Conservation (phyloP, 441 rosid species). For the Populus hybrid region DNA sequence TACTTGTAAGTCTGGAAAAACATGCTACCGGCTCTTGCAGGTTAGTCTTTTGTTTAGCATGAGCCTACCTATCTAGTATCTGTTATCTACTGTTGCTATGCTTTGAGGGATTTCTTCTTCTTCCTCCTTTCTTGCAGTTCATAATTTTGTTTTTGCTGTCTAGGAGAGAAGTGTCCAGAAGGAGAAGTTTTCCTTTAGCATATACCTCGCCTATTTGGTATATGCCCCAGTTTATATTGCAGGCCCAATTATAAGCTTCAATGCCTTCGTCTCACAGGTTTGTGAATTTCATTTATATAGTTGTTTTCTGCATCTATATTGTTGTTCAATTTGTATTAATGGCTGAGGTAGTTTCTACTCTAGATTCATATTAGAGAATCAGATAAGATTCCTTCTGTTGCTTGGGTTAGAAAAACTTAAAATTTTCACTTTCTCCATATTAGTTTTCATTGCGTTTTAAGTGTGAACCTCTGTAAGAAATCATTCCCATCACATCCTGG, state of each 20-base stretch:
- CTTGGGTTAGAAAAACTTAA: background rate
- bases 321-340: constrained; percentile 3
- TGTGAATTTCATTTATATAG: constrained; percentile 17
- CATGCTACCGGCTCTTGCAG: constrained; percentile 58
- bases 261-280: constrained; percentile 94
- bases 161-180: constrained; percentile 62
- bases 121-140: background rate
- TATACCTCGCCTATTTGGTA: constrained; percentile 81
- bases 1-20: constrained; percentile 54
- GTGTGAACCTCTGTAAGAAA: background rate
- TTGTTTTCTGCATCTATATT: background rate
- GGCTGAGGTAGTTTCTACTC: background rate
- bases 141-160: constrained; percentile 17
- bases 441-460: background rate
- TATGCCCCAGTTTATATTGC: constrained; percentile 92
- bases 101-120: constrained; percentile 14
- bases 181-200: constrained; percentile 40
- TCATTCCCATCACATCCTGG: background rate
- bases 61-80: background rate
- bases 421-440: background rate
- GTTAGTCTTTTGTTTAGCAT: constrained; percentile 26
- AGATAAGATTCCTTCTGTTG: background rate
- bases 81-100: constrained; percentile 9
- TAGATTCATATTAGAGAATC: background rate
- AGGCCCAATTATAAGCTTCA: constrained; percentile 91